A percentile compares a stretch with the other conserved stretches of the same genome.
Evolutionary conservation across 2,329 filamentous ascomycete species (phyloP).

Genomic region (Alternaria conjuncta): DNA sequence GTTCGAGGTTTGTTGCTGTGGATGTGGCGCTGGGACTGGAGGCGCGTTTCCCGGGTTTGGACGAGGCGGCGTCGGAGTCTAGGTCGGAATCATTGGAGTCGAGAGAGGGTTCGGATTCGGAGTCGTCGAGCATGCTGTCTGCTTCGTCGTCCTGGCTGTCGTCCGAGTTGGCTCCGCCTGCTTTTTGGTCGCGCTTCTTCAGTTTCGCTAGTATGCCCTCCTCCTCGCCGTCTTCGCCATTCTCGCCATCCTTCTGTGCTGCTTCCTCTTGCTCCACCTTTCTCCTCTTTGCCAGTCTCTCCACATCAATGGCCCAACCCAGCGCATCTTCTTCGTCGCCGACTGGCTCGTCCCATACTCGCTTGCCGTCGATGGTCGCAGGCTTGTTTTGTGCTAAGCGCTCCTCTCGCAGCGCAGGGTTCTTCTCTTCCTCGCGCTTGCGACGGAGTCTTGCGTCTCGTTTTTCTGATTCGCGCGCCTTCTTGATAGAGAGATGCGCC

Average conservation of each 20-base stretch:
- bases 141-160: slow-evolving; percentile 30
- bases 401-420: slow-evolving; percentile 76
- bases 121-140: slow-evolving; percentile 76
- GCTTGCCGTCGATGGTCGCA: slow-evolving; percentile 50
- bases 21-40: slow-evolving; percentile 61
- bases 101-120: slow-evolving; percentile 32
- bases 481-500: slow-evolving; percentile 81
- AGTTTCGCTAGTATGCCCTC: slow-evolving; percentile 44
- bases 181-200: slow-evolving; percentile 39
- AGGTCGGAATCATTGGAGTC: slow-evolving; percentile 59
- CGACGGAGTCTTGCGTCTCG: slow-evolving; percentile 78
- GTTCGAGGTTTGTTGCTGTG: slow-evolving; percentile 64
- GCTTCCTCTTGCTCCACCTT: slow-evolving; percentile 51
- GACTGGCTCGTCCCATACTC: slow-evolving; percentile 77
- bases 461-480: slow-evolving; percentile 73
- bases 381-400: slow-evolving; percentile 81
- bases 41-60: slow-evolving; percentile 56
- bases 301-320: slow-evolving; percentile 54
- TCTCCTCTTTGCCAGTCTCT: slow-evolving; percentile 52
- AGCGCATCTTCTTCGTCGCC: slow-evolving; percentile 53
- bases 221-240: slow-evolving; percentile 22
- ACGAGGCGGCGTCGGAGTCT: slow-evolving; percentile 56
- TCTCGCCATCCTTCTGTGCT: slow-evolving; percentile 21
- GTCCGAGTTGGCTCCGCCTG: slow-evolving; percentile 15
- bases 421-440: slow-evolving; percentile 83